Evolutionary conservation across 176 grass and related monocot genomes (phyloP), one percentile per base, ranked within the genome.

Genomic region (Secale cereale): DNA sequence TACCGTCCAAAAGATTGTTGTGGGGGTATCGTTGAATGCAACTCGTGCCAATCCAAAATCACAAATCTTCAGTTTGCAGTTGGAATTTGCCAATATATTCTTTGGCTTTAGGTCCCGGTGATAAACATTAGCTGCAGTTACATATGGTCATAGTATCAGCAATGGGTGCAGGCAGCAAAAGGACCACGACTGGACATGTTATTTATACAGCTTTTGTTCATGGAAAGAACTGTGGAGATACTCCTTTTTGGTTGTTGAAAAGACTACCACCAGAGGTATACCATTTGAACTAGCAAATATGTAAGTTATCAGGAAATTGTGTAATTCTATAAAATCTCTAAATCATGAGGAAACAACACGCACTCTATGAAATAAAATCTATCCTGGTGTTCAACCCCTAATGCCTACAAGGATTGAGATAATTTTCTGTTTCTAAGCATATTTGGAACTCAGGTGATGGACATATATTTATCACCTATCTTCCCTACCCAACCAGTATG

Each of bases 1-100:
- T 89, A 99, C 97, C 28, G 97, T 99, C 97, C 97, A 99, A 91
- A 99, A 96, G 57, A 99, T 96, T 56, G 97, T 99, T 76, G 97
- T 99, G 20, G 97, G 97, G 31, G 97, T 96, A 79, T 99, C 97
- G 28, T 68, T 94, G 70, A 99, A 99, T 75, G 97, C 91, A 87
- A 99, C 97, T 85, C 97, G 91, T 75, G 97, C 97, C 64, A 99
- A 63, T 82, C 97, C 97, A 91, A 99, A 99, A 87, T 99, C 97
- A 81, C 97, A 99, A 85, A 99, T 99, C 87, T 99, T 99, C 69
- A 99, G 76, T 86, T 96, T 99, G 87, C 97, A 99, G 78, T 99
- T 99, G 19, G 97, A 89, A 79, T 99, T 99, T 77, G 97, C 97
- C 87, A 99, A 84, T 86, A 99, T 99, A 80, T 99, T 99, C 86